Evolutionary conservation across 176 grass and related monocot genomes (phyloP).

Genomic region (Alopecurus myosuroides): DNA sequence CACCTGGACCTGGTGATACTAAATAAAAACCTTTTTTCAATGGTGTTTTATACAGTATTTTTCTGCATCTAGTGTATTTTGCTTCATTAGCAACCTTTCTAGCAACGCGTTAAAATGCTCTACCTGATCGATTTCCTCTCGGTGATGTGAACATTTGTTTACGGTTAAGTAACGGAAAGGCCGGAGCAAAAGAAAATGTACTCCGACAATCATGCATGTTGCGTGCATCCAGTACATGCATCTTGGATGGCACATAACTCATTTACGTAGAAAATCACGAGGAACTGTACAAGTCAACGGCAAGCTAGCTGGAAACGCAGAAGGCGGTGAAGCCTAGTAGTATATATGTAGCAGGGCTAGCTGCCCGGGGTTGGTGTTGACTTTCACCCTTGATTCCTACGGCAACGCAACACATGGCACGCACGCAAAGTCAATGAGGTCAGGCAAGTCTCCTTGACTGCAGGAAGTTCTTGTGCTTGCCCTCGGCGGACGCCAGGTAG

Average conservation of each 20-base stretch:
- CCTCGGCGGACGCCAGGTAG: conserved; percentile 60
- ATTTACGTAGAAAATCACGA: not conserved
- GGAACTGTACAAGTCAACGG: not conserved
- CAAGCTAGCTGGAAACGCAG: not conserved
- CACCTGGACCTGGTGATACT: too few relatives aligned
- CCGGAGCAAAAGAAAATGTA: not conserved
- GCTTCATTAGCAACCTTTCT: too few relatives aligned
- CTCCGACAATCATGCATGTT: not conserved
- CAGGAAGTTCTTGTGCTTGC: conserved; percentile 84
- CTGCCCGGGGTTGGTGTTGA: not conserved
- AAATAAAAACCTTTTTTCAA: too few relatives aligned
- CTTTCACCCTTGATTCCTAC: not conserved
- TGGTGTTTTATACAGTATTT: too few relatives aligned
- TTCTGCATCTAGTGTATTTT: too few relatives aligned
- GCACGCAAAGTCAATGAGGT: not conserved
- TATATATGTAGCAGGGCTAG: not conserved
- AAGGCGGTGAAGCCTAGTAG: too few relatives aligned
- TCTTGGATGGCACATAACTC: not conserved
- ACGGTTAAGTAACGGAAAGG: not conserved
- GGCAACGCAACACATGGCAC: not conserved
- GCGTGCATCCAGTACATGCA: not conserved
- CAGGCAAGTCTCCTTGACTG: conserved; percentile 56
- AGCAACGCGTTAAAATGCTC: not conserved
- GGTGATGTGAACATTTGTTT: not conserved
- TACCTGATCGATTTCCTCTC: not conserved